Evolutionary conservation across 768 basidiomycete species (phyloP).

Genomic region (Cubamyces lactineus): DNA sequence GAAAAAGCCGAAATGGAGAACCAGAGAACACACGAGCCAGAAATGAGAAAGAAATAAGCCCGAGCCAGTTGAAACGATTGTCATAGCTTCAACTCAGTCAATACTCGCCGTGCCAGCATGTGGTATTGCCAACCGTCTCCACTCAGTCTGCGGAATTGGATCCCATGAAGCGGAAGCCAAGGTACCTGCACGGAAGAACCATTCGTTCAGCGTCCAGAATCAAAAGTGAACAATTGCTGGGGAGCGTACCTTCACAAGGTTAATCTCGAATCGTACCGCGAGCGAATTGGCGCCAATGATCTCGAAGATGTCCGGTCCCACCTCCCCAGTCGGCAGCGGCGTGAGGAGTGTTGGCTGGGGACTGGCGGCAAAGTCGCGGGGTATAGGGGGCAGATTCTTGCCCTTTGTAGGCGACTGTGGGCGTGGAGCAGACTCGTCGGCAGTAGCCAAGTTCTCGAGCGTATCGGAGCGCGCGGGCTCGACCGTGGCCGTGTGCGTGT

Average conservation of each 20-base stretch:
- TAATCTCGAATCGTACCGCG: conserved; percentile 95
- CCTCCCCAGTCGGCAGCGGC: conserved; percentile 66
- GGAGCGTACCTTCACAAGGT: conserved; percentile 86
- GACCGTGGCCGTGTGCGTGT: conserved; percentile 45
- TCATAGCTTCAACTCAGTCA: conserved; percentile 86
- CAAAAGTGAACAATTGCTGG: not conserved
- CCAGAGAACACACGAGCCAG: conserved; percentile 9
- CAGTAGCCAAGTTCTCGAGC: conserved; percentile 22
- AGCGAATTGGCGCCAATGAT: conserved; percentile 74
- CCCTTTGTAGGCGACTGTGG: conserved; percentile 57
- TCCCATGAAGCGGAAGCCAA: conserved; percentile 89
- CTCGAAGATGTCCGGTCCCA: conserved; percentile 71
- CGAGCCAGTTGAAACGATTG: conserved; percentile 17
- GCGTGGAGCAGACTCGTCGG: conserved; percentile 37
- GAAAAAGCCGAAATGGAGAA: conserved; percentile 4
- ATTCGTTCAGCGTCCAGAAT: conserved; percentile 11
- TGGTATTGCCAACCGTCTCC: conserved; percentile 98
- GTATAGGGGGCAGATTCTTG: conserved; percentile 79
- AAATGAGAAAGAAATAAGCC: conserved; percentile 18
- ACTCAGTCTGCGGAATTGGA: conserved; percentile 89
- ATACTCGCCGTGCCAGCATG: conserved; percentile 86
- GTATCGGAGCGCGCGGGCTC: conserved; percentile 39
- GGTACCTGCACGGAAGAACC: conserved; percentile 63
- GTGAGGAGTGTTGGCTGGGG: conserved; percentile 41
- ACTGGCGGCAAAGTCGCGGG: conserved; percentile 59